A percentile compares a stretch with the other conserved stretches of the same genome.
These are phyloP conservation scores for Ordospora colligata DNA, from an alignment of 371 early-diverging fungal genomes.

Conservation along the genomic window DNA sequence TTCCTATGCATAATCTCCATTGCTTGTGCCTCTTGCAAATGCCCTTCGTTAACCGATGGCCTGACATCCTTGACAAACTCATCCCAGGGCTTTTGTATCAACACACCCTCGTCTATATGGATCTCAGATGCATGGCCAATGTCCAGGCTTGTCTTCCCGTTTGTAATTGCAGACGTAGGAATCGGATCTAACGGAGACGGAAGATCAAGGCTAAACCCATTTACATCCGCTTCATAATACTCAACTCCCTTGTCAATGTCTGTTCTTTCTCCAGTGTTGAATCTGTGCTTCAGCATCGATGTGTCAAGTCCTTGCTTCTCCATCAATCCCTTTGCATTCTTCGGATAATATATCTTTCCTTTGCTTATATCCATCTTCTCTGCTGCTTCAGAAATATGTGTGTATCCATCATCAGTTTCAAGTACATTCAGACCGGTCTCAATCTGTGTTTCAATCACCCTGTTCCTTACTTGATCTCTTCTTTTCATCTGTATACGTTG, in stretches of 20 bases:
- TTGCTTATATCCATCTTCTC: constrained; percentile 38
- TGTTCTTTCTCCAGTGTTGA: constrained; percentile 49
- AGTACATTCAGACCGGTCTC: constrained; percentile 53
- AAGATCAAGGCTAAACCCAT: constrained; percentile 19
- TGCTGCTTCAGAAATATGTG: constrained; percentile 56
- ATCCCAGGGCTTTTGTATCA: constrained; percentile 32
- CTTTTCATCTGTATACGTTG: constrained; percentile 42
- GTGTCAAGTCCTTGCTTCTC: constrained; percentile 43
- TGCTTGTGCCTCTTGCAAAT: constrained; percentile 23
- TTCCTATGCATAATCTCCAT: neutral
- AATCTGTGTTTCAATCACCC: constrained; percentile 34
- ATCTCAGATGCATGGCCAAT: constrained; percentile 28
- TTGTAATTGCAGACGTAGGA: constrained; percentile 12
- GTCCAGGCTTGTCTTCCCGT: constrained; percentile 29
- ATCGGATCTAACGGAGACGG: constrained; percentile 29
- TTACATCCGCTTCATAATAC: constrained; percentile 45
- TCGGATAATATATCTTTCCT: constrained; percentile 40
- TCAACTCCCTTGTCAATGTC: constrained; percentile 28
- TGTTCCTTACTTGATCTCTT: constrained; percentile 53
- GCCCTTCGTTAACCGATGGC: constrained; percentile 27
- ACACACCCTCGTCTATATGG: constrained; percentile 30
- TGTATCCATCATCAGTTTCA: constrained; percentile 44
- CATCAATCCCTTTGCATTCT: constrained; percentile 47
- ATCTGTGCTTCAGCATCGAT: constrained; percentile 12
- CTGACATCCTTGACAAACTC: constrained; percentile 31